These are phyloP conservation scores for Solanum aculeatissimum DNA, from an alignment of 305 asterid species.

Conservation along the genomic window DNA sequence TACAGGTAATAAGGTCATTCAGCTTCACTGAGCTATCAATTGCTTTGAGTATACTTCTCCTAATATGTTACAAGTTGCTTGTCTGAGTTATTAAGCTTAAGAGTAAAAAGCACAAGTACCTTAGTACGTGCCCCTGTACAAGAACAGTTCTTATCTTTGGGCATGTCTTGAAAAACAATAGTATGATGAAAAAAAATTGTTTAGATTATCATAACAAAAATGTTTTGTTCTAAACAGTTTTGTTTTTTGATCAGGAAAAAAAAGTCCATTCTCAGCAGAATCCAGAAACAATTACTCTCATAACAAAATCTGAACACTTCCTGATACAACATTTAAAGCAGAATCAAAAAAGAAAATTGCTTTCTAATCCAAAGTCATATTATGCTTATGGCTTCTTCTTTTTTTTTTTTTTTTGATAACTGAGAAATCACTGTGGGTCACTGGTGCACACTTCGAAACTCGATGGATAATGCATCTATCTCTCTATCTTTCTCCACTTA, in stretches of 20 bases:
- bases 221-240: background rate
- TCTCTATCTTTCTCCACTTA: background rate
- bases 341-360: background rate
- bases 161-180: background rate
- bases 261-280: background rate
- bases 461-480: background rate
- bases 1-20: background rate
- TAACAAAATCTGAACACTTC: background rate
- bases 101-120: background rate
- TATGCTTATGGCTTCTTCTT: background rate
- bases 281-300: background rate
- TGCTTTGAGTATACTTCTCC: background rate
- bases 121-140: background rate
- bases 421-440: background rate
- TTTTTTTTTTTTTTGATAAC: background rate
- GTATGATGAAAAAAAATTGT: background rate
- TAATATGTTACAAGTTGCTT: background rate
- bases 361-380: background rate
- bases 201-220: background rate
- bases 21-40: background rate
- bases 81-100: background rate
- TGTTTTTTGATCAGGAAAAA: background rate
- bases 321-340: background rate
- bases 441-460: background rate
- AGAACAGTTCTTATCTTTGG: background rate